These are phyloP conservation scores for Verticillium zaregamsianum DNA, from an alignment of 2,329 filamentous ascomycete genomes.

Conservation along the genomic window DNA sequence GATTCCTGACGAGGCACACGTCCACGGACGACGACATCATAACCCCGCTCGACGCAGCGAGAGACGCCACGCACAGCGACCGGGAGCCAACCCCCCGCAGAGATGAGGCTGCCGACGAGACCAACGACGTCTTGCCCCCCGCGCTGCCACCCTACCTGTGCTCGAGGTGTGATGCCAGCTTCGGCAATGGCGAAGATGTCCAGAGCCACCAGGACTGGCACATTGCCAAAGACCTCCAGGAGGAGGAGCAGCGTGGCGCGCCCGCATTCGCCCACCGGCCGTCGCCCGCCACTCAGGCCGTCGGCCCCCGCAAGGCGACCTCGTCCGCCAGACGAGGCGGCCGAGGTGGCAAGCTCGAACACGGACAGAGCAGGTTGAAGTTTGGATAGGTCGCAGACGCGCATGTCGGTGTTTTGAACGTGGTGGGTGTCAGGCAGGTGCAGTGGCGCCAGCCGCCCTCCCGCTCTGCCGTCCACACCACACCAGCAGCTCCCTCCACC, in stretches of 20 bases:
- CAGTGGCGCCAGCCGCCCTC: background rate
- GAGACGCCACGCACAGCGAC: background rate
- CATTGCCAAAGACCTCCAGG: slow-evolving; percentile 80
- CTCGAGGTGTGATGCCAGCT: slow-evolving; percentile 58
- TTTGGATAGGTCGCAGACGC: slow-evolving; percentile 40
- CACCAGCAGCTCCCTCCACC: too few species aligned
- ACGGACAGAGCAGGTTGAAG: slow-evolving; percentile 56
- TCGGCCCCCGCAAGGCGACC: slow-evolving; percentile 23
- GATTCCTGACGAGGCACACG: slow-evolving; percentile 48
- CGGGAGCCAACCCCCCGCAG: slow-evolving; percentile 10
- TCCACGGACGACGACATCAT: slow-evolving; percentile 22
- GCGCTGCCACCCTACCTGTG: slow-evolving; percentile 41
- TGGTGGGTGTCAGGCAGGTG: background rate
- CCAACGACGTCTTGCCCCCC: background rate
- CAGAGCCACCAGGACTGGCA: slow-evolving; percentile 92
- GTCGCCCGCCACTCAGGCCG: slow-evolving; percentile 24
- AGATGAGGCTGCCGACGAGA: slow-evolving; percentile 10
- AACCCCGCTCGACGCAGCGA: slow-evolving; percentile 14
- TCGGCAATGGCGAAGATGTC: slow-evolving; percentile 53
- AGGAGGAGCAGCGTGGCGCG: slow-evolving; percentile 54
- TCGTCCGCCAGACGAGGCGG: slow-evolving; percentile 33
- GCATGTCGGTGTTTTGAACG: background rate
- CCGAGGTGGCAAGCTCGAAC: slow-evolving; percentile 38
- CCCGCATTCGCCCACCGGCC: slow-evolving; percentile 35
- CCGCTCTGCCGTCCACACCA: background rate